Conservation (phyloP, 495 filamentous ascomycete species). For the Podospora anserina region DNA sequence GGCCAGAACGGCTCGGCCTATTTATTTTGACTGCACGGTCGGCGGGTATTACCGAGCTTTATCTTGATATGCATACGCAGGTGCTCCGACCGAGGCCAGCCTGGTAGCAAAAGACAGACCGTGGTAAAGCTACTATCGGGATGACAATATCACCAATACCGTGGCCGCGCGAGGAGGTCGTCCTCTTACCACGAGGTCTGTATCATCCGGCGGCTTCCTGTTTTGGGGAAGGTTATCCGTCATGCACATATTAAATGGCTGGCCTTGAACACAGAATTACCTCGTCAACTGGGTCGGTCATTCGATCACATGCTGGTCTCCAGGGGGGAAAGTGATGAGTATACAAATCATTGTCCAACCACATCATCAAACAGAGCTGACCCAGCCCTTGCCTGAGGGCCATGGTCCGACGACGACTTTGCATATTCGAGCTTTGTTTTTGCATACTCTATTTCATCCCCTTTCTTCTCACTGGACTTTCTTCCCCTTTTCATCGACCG, state of each 20-base stretch:
- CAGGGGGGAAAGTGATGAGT: not conserved
- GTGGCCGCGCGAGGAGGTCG: too few relatives aligned
- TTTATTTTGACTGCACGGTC: not conserved
- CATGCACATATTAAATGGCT: not conserved
- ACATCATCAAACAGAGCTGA: not conserved
- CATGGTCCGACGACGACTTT: not conserved
- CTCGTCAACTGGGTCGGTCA: not conserved
- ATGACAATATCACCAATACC: not conserved
- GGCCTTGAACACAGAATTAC: not conserved
- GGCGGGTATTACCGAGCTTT: not conserved
- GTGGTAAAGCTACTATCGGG: not conserved
- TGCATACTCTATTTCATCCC: too few relatives aligned
- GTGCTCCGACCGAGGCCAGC: not conserved
- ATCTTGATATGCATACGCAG: not conserved
- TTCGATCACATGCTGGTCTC: not conserved
- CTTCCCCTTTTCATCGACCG: not conserved
- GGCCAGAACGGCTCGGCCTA: not conserved
- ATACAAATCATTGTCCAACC: not conserved
- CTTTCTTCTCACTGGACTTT: not conserved
- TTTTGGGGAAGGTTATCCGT: not conserved
- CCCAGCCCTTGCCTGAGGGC: not conserved
- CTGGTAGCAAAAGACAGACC: not conserved
- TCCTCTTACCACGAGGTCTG: too few relatives aligned
- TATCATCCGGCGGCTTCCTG: not conserved
- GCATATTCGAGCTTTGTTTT: not conserved